Evolutionary conservation across 768 basidiomycete genomes (phyloP).

Genomic region (Hygrophoropsis aurantiaca): DNA sequence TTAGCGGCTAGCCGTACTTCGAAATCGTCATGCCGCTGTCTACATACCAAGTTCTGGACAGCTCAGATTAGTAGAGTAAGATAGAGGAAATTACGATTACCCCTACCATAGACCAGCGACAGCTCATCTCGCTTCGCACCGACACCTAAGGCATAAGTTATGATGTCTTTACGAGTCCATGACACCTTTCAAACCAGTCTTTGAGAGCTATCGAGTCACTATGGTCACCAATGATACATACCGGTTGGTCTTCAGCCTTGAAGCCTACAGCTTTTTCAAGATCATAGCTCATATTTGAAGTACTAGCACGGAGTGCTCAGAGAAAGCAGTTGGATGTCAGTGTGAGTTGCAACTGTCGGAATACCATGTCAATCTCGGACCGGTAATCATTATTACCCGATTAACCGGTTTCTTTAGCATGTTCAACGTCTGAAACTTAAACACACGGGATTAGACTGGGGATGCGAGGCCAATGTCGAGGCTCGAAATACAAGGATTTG

Average conservation of each 20-base stretch:
- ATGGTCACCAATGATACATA: slow-evolving; percentile 32
- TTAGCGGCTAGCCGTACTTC: too few relatives aligned
- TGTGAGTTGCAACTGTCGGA: too few relatives aligned
- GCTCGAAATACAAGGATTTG: too few relatives aligned
- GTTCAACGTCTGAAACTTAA: too few relatives aligned
- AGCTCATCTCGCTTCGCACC: slow-evolving; percentile 79
- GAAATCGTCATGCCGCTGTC: not conserved
- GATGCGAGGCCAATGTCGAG: too few relatives aligned
- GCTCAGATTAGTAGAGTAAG: not conserved
- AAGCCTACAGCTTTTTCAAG: slow-evolving; percentile 68
- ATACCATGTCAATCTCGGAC: too few relatives aligned
- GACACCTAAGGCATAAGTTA: slow-evolving; percentile 78
- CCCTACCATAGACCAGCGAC: slow-evolving; percentile 68
- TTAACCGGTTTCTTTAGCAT: too few relatives aligned
- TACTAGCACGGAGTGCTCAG: not conserved
- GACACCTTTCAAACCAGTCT: slow-evolving; percentile 48
- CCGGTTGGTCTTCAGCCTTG: slow-evolving; percentile 50
- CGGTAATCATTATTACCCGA: too few relatives aligned
- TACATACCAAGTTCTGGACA: slow-evolving; percentile 50
- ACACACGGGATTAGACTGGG: too few relatives aligned
- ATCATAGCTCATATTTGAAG: slow-evolving; percentile 48
- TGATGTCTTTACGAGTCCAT: slow-evolving; percentile 83
- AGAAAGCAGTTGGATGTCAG: too few relatives aligned
- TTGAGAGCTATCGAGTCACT: not conserved
- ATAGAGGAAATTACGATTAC: not conserved